phyloP scores from a whole-genome alignment of 2,329 filamentous ascomycete species.

The Remersonia thermophila region DNA sequence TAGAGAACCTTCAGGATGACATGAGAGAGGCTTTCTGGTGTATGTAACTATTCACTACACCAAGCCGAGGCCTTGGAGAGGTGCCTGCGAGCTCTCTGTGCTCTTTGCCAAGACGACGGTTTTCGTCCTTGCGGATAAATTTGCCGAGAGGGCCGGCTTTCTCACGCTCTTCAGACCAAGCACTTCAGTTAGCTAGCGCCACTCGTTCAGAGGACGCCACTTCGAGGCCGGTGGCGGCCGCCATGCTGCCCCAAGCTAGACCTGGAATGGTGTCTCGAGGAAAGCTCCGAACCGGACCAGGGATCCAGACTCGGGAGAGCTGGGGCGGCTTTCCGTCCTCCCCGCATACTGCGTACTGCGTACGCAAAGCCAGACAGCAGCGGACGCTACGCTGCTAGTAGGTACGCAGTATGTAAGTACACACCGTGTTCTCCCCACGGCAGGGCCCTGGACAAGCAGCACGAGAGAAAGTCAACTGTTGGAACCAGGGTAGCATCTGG shows the following conservation, averaged over 20 bases:
- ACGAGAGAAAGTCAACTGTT: slow-evolving; percentile 1
- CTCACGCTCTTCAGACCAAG: no score
- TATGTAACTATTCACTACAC: no score
- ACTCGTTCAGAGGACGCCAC: neutral
- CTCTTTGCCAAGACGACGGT: slow-evolving; percentile 10
- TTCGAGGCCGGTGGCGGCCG: neutral
- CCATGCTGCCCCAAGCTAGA: slow-evolving; percentile 2
- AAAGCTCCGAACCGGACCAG: slow-evolving; percentile 5
- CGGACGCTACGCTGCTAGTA: no score
- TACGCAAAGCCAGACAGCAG: no score
- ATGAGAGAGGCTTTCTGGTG: no score
- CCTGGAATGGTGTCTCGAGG: slow-evolving; percentile 5
- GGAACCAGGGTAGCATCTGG: slow-evolving; percentile 7
- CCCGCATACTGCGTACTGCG: no score
- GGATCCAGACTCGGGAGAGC: slow-evolving; percentile 3
- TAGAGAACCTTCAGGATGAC: no score
- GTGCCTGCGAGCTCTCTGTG: no score
- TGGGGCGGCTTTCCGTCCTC: slow-evolving; percentile 1
- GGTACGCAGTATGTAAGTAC: no score
- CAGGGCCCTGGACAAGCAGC: slow-evolving; percentile 2
- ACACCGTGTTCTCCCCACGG: slow-evolving; percentile 1
- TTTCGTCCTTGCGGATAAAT: slow-evolving; percentile 12
- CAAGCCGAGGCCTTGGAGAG: no score
- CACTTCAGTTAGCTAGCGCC: slow-evolving; percentile 4
- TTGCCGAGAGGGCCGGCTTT: no score